Percentiles rank a stretch among this genome's conserved stretches.
phyloP scores from a whole-genome alignment of 2,329 filamentous ascomycete genomes.

The Aquanectria penicillioides region DNA sequence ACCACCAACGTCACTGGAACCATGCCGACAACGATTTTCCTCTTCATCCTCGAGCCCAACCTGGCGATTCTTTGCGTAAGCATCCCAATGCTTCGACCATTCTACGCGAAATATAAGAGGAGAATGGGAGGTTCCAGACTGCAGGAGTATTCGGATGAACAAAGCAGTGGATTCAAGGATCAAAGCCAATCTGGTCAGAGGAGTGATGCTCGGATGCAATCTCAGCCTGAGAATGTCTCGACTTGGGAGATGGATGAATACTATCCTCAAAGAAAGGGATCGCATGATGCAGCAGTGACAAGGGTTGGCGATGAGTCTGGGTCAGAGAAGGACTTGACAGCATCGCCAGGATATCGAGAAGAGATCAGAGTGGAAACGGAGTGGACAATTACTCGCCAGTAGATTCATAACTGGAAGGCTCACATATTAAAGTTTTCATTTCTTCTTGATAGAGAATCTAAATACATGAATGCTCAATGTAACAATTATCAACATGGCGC shows the following conservation, averaged over 20 bases:
- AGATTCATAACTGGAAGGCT: background rate
- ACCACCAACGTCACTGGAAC: constrained; percentile 49
- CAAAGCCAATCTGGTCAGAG: constrained; percentile 27
- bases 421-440: background rate
- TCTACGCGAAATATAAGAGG: constrained; percentile 46
- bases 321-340: constrained; percentile 39
- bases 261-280: constrained; percentile 20
- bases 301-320: constrained; percentile 34
- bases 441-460: no score
- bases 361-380: constrained; percentile 38
- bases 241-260: constrained; percentile 41
- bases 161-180: constrained; percentile 30
- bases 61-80: constrained; percentile 54
- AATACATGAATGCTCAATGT: no score
- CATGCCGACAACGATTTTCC: constrained; percentile 52
- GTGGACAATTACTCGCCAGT: constrained; percentile 35
- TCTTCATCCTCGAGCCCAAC: constrained; percentile 52
- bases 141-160: constrained; percentile 39
- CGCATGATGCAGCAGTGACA: constrained; percentile 21
- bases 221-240: constrained; percentile 23
- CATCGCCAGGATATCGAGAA: constrained; percentile 2
- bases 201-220: constrained; percentile 5
- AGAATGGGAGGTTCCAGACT: constrained; percentile 44
- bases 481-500: no score
- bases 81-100: constrained; percentile 53